phyloP scores from a whole-genome alignment of 73 alveolate genomes.

The Symbiodinium natans region DNA sequence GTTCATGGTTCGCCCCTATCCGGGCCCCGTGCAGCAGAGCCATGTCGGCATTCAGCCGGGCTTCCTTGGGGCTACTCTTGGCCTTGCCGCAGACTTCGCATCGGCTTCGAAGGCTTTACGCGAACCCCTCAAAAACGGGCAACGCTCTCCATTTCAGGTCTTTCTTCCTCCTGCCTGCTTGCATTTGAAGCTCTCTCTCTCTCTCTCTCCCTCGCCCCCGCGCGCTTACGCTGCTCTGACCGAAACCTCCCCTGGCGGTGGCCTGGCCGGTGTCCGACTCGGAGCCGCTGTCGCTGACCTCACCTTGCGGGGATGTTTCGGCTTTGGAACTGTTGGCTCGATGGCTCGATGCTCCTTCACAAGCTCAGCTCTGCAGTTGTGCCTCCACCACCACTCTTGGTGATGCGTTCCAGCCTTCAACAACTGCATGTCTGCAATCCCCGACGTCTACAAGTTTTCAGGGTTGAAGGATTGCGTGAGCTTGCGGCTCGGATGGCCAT shows the following conservation, averaged over 20 bases:
- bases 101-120: no score
- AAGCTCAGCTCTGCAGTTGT: background rate
- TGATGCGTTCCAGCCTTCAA: background rate
- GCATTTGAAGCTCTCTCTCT: no score
- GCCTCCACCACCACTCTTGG: background rate
- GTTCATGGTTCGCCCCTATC: background rate
- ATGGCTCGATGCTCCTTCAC: background rate
- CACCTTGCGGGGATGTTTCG: no score
- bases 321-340: background rate
- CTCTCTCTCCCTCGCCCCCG: no score
- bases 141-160: no score
- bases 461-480: background rate
- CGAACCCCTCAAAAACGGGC: no score
- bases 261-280: slow-evolving; percentile 18
- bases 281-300: slow-evolving; percentile 10
- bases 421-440: background rate
- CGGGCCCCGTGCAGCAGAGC: background rate
- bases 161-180: no score
- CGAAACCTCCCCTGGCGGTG: no score
- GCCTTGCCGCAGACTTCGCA: no score
- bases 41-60: background rate
- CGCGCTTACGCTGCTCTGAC: no score
- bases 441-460: no score
- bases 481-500: no score
- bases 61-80: background rate